Conservation (phyloP, 345 rosid species). For the Fremontodendron californicum region DNA sequence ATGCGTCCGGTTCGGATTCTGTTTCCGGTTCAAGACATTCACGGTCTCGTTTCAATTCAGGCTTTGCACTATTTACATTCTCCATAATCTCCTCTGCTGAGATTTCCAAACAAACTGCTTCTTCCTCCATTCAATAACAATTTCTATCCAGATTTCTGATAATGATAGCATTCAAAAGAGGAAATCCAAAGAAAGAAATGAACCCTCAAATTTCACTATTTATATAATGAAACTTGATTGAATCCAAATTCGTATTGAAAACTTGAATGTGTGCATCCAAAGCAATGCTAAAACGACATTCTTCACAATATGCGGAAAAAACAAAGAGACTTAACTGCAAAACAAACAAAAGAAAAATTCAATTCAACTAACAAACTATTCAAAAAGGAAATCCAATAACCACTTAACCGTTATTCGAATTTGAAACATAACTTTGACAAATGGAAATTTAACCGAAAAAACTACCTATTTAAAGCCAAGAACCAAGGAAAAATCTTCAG, state of each 20-base stretch:
- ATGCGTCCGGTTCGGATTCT: constrained; percentile 30
- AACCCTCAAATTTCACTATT: constrained; percentile 16
- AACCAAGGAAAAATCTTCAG: constrained; percentile 12
- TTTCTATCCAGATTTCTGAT: background rate
- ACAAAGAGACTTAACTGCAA: background rate
- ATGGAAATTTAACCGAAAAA: constrained; percentile 2
- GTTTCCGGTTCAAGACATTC: constrained; percentile 21
- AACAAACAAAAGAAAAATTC: background rate
- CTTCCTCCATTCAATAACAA: constrained; percentile 51
- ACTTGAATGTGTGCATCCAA: background rate
- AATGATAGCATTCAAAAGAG: constrained; percentile 25
- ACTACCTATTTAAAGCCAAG: constrained; percentile 10
- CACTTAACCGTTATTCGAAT: constrained; percentile 19
- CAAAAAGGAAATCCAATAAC: constrained; percentile 18
- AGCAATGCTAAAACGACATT: background rate
- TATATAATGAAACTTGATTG: background rate
- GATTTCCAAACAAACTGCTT: constrained; percentile 39
- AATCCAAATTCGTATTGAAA: background rate
- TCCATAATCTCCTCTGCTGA: constrained; percentile 23
- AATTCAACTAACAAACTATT: constrained; percentile 7
- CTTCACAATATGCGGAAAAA: background rate
- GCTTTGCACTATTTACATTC: constrained; percentile 24
- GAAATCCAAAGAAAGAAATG: constrained; percentile 1
- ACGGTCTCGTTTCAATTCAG: constrained; percentile 47
- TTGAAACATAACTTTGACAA: constrained; percentile 3